phyloP scores from a whole-genome alignment of 1,284 basidiomycete species.

The Puccinia hordei region DNA sequence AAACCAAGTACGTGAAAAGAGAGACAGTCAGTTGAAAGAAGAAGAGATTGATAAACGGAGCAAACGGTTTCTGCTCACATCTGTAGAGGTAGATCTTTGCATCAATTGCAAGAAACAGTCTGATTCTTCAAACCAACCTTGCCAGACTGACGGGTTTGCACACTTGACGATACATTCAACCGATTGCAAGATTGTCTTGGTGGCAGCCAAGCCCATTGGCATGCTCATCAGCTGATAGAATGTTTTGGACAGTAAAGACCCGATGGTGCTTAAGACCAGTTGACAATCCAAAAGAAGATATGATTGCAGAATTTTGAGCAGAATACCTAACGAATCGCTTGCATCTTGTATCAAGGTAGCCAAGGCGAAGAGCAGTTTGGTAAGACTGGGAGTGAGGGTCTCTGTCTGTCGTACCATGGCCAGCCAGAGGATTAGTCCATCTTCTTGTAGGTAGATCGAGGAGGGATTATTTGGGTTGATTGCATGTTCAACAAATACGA shows the following conservation, averaged over 20 bases:
- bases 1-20: not conserved
- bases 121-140: conserved; percentile 39
- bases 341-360: conserved; percentile 16
- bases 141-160: conserved; percentile 21
- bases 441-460: conserved; percentile 42
- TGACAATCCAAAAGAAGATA: conserved; percentile 32
- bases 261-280: conserved; percentile 23
- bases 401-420: conserved; percentile 30
- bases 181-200: conserved; percentile 21
- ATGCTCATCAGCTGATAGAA: conserved; percentile 28
- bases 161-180: conserved; percentile 35
- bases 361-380: conserved; percentile 25
- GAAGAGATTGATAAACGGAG: not conserved
- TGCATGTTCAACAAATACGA: conserved; percentile 31
- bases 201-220: conserved; percentile 25
- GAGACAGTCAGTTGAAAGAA: not conserved
- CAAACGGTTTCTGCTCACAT: conserved; percentile 23
- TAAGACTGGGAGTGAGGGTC: conserved; percentile 27
- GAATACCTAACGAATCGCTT: conserved; percentile 35
- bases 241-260: conserved; percentile 6
- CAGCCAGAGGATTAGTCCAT: conserved; percentile 44
- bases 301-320: conserved; percentile 40
- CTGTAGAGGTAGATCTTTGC: conserved; percentile 16
- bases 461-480: conserved; percentile 37
- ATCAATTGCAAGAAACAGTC: conserved; percentile 39